Evolutionary conservation across 495 filamentous ascomycete genomes (phyloP).

Genomic region (Penicillium desertorum): DNA sequence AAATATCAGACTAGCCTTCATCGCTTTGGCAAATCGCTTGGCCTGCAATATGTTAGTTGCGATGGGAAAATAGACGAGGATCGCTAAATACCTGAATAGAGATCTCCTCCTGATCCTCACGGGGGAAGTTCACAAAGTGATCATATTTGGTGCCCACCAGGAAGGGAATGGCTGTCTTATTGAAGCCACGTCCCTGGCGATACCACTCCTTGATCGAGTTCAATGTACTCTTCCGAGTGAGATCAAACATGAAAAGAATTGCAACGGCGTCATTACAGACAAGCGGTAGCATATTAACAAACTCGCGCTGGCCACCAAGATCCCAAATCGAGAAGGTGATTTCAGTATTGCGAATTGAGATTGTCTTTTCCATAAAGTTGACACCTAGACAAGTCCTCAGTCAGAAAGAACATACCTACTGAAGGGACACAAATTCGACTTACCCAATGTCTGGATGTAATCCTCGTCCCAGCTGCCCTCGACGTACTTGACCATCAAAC

Average conservation of each 20-base stretch:
- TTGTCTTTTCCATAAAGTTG: conserved; percentile 99
- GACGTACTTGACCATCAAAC: conserved; percentile 98
- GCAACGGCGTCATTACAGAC: conserved; percentile 99
- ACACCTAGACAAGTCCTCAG: conserved; percentile 56
- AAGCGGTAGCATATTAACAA: conserved; percentile 98
- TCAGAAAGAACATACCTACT: not conserved
- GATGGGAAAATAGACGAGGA: not conserved
- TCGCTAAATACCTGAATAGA: conserved; percentile 73
- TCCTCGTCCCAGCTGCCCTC: conserved; percentile 99
- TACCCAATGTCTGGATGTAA: conserved; percentile 97
- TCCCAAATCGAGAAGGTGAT: conserved; percentile 99
- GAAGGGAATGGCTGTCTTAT: conserved; percentile 98
- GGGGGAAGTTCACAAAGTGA: conserved; percentile 96
- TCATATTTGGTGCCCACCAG: conserved; percentile 97
- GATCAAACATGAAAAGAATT: conserved; percentile 98
- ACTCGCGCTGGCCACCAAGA: conserved; percentile 94
- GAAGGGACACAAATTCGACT: conserved; percentile 19
- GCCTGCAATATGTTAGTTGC: conserved; percentile 54
- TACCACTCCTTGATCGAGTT: conserved; percentile 99
- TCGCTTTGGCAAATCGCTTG: conserved; percentile 93
- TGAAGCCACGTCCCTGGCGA: conserved; percentile 94
- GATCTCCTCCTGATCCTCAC: conserved; percentile 97
- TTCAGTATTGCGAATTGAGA: conserved; percentile 98
- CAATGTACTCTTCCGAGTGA: conserved; percentile 94
- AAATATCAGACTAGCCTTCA: conserved; percentile 96